These are phyloP conservation scores for Peltaster fructicola DNA, from an alignment of 2,329 filamentous ascomycete species.

Conservation along the genomic window DNA sequence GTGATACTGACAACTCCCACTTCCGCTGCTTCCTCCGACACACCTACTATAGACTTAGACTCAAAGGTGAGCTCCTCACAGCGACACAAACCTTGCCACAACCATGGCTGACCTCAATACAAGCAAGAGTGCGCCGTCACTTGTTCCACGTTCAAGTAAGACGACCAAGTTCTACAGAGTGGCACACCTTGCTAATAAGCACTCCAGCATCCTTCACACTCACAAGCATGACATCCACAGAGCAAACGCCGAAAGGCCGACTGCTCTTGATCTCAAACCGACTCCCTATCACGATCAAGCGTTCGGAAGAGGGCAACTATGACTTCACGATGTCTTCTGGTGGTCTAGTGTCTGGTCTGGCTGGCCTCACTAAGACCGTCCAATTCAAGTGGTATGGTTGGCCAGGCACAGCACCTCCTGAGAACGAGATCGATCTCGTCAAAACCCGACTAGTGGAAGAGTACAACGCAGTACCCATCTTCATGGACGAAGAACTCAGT, in stretches of 20 bases:
- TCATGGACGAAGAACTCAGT: conserved; percentile 81
- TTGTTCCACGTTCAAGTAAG: too few species aligned
- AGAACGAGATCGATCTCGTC: conserved; percentile 59
- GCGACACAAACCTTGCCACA: too few species aligned
- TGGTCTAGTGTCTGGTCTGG: conserved; percentile 82
- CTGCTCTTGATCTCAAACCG: conserved; percentile 86
- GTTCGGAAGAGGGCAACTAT: conserved; percentile 78
- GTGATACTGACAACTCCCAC: too few species aligned
- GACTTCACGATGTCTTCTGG: conserved; percentile 93
- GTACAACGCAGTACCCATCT: conserved; percentile 78
- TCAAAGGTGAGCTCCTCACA: too few species aligned
- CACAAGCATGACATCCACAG: conserved; percentile 18
- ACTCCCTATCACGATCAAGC: conserved; percentile 90
- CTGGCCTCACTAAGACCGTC: conserved; percentile 77
- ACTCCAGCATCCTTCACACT: too few species aligned
- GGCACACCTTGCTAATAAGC: too few species aligned
- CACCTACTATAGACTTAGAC: too few species aligned
- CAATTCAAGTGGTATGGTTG: conserved; percentile 98
- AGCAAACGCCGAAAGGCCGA: conserved; percentile 25
- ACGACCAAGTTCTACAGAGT: too few species aligned
- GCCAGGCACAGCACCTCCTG: conserved; percentile 83
- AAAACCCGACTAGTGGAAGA: conserved; percentile 67
- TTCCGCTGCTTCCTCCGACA: too few species aligned
- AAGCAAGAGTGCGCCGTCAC: too few species aligned
- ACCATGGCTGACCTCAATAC: too few species aligned